A percentile compares a stretch with the other conserved stretches of the same genome.
Evolutionary conservation across 495 filamentous ascomycete genomes (phyloP).

Genomic region (Penicillium turbatum): DNA sequence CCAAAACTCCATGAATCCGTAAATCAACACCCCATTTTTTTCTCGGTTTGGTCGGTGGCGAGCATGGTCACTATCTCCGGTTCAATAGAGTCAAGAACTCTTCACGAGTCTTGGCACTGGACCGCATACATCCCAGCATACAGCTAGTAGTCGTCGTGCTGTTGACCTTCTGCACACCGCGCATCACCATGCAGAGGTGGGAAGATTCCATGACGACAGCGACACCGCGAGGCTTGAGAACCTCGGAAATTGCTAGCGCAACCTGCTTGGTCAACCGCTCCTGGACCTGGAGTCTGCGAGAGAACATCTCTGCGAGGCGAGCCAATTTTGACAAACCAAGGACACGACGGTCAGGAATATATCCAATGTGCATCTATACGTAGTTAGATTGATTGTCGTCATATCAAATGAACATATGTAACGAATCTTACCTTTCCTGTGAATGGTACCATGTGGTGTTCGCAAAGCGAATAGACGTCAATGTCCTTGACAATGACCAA

Average conservation of each 20-base stretch:
- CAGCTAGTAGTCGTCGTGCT: conserved; percentile 91
- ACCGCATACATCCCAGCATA: conserved; percentile 90
- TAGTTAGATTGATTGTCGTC: conserved; percentile 12
- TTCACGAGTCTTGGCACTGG: conserved; percentile 86
- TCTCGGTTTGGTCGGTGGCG: background rate
- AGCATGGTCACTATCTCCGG: conserved; percentile 36
- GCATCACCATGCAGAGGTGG: conserved; percentile 98
- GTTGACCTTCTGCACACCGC: conserved; percentile 85
- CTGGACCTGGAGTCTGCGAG: conserved; percentile 86
- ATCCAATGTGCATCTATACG: conserved; percentile 91
- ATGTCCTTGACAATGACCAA: conserved; percentile 97
- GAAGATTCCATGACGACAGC: conserved; percentile 96
- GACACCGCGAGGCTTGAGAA: conserved; percentile 85
- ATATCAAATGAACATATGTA: conserved; percentile 6
- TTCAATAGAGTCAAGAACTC: conserved; percentile 87
- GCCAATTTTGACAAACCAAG: conserved; percentile 95
- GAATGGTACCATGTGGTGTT: conserved; percentile 97
- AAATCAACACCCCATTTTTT: conserved; percentile 2
- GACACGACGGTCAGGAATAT: conserved; percentile 81
- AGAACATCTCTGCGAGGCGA: conserved; percentile 95
- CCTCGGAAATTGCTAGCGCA: conserved; percentile 86
- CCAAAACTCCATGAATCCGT: conserved; percentile 40
- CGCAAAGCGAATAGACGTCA: conserved; percentile 91
- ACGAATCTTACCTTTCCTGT: conserved; percentile 70
- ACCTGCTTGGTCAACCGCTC: conserved; percentile 95